These are phyloP conservation scores for Boechera divaricarpa DNA, from an alignment of 345 rosid genomes.

Conservation along the genomic window DNA sequence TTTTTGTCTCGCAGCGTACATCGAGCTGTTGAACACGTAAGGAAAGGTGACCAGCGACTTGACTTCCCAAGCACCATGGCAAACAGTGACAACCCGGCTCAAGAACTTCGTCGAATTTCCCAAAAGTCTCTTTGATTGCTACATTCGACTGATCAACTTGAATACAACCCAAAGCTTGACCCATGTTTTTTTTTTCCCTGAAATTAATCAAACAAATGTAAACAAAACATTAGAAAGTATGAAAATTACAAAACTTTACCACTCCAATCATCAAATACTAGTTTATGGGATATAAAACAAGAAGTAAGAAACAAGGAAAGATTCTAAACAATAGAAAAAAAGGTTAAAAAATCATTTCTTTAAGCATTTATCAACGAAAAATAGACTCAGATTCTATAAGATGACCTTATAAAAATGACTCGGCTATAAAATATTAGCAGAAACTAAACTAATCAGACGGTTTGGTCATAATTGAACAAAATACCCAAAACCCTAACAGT, in stretches of 20 bases:
- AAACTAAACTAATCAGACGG: neutral
- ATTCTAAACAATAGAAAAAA: neutral
- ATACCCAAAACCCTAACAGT: neutral
- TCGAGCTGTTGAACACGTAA: conserved; percentile 83
- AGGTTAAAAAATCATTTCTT: neutral
- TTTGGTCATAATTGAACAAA: neutral
- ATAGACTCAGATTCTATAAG: conserved; percentile 28
- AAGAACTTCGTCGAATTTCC: conserved; percentile 75
- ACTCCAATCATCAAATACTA: neutral
- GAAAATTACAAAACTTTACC: neutral
- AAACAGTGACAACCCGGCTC: conserved; percentile 83
- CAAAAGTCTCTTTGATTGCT: conserved; percentile 71
- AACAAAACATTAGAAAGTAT: conserved; percentile 19
- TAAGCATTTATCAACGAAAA: neutral
- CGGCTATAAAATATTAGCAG: conserved; percentile 4
- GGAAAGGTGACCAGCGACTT: conserved; percentile 70
- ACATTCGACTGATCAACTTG: conserved; percentile 84
- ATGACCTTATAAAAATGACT: conserved; percentile 13
- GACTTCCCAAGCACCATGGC: conserved; percentile 82
- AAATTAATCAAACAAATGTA: neutral
- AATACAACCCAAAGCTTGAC: conserved; percentile 61
- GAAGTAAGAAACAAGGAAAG: conserved; percentile 25
- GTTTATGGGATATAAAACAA: neutral
- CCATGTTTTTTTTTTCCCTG: conserved; percentile 31
- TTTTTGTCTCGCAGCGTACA: conserved; percentile 89